Evolutionary conservation across 192 early-diverging fungal genomes (phyloP).

Genomic region (Thamnidium elegans): DNA sequence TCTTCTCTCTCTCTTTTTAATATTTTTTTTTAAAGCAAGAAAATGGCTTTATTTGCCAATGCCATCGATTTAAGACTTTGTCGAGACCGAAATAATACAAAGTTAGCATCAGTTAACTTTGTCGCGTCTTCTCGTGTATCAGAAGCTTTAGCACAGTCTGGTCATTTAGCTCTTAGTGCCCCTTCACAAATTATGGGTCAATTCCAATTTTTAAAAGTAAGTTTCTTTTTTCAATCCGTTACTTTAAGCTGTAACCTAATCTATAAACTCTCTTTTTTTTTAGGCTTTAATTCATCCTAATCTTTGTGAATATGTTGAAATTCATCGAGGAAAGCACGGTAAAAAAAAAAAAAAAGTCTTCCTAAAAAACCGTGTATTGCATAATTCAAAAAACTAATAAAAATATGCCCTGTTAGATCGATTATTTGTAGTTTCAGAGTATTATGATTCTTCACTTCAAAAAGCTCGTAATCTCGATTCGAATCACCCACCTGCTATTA

Average conservation of each 20-base stretch:
- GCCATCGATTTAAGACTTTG: conserved; percentile 8
- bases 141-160: conserved; percentile 31
- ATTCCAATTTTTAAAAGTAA: conserved; percentile 48
- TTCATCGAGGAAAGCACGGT: conserved; percentile 62
- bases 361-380: not conserved
- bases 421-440: conserved; percentile 56
- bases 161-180: conserved; percentile 36
- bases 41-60: conserved; percentile 33
- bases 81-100: not conserved
- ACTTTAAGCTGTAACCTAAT: not conserved
- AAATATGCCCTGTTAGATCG: conserved; percentile 35
- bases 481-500: not conserved
- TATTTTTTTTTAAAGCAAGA: not conserved
- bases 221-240: not conserved
- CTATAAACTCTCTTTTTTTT: not conserved
- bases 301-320: conserved; percentile 63
- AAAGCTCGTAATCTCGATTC: conserved; percentile 7
- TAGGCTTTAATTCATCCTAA: conserved; percentile 53
- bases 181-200: conserved; percentile 49
- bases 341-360: not conserved
- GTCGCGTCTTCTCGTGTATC: conserved; percentile 27
- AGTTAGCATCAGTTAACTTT: conserved; percentile 25
- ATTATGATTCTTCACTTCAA: conserved; percentile 36
- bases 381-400: not conserved
- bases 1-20: not conserved